Evolutionary conservation across 495 filamentous ascomycete species (phyloP), one percentile per base, ranked within the genome.

Genomic region (Massariosphaeria phaeospora): DNA sequence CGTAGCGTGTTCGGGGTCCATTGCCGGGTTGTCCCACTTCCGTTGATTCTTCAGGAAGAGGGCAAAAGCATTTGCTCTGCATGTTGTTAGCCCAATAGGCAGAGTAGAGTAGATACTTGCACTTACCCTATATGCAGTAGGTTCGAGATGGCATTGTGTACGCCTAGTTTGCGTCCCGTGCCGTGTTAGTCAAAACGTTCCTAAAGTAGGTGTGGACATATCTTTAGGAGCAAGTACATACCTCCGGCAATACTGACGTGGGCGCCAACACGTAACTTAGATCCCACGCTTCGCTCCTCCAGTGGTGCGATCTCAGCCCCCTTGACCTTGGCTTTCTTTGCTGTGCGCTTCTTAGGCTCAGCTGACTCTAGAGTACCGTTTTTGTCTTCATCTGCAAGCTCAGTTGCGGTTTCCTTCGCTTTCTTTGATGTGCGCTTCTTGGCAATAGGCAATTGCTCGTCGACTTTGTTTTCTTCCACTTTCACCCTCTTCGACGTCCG

Each of bases 21-120:
- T 73, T 10, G 85, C 78, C 0, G 91, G 90, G 61, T 85, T 91
- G n/a, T 76, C 73, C 93, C 93, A 98, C 73, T 94, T 96, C 34
- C 88, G 81, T 67, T 97, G 94, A 0, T 86, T 93, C 66, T 97
- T 97, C 50, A 97, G 77, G 70, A 98, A 98, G 18, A 97, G 71
- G 12, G 93, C 93, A 57, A 96, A 93, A 18, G 90, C 81, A 65
- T 98, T 98, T 20, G 84, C 89, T 49, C 91, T 82, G 36, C 25
- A 20, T 15, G 30, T 38, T 47, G 47, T 66, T 55, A 67, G 61
- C 43, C 29, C 15, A 48, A 24, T 39, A 20, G 21, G 17, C 17
- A 1, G 7, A 63, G 55, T 35, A 23, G 26, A 27, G 34, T 20
- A 24, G 34, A 36, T 36, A 17, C 12, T n/a, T n/a, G 34, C 12